Evolutionary conservation across 2,329 filamentous ascomycete species (phyloP).

Genomic region (Cladobotryum protrusum): DNA sequence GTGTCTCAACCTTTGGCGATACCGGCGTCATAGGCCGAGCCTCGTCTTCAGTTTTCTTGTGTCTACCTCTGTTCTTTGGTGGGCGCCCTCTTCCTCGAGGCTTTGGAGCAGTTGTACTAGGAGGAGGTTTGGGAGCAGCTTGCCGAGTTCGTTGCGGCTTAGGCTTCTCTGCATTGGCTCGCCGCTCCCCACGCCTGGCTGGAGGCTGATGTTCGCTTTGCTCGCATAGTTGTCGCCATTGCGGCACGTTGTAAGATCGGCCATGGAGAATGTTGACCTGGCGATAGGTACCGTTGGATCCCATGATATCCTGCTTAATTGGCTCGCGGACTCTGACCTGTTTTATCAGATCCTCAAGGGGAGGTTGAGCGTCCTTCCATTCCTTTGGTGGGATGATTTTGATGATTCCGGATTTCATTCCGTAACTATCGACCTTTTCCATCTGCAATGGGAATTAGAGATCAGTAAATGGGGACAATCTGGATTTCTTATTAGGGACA

Average conservation of each 20-base stretch:
- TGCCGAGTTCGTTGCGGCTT: constrained; percentile 38
- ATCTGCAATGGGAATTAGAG: constrained; percentile 39
- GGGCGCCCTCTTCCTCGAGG: constrained; percentile 37
- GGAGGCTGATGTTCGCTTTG: constrained; percentile 95
- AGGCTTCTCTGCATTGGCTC: constrained; percentile 53
- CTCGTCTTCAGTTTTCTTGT: constrained; percentile 36
- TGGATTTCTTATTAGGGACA: constrained; percentile 23
- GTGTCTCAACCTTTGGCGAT: constrained; percentile 41
- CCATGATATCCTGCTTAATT: constrained; percentile 97
- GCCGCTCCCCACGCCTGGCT: constrained; percentile 76
- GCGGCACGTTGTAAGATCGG: constrained; percentile 89
- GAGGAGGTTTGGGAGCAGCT: constrained; percentile 24
- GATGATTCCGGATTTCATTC: constrained; percentile 95
- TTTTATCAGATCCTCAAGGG: constrained; percentile 80
- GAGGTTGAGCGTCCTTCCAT: constrained; percentile 78
- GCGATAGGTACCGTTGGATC: constrained; percentile 88
- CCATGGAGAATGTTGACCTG: constrained; percentile 97
- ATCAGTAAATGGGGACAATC: constrained; percentile 20
- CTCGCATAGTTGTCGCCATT: constrained; percentile 90
- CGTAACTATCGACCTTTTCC: constrained; percentile 83
- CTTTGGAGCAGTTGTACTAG: constrained; percentile 29
- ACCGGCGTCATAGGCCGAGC: constrained; percentile 54
- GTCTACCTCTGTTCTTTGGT: constrained; percentile 31
- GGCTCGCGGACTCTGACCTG: constrained; percentile 91
- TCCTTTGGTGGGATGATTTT: constrained; percentile 91